phyloP scores from a whole-genome alignment of 2,329 filamentous ascomycete genomes.

The Diaporthe sp. region DNA sequence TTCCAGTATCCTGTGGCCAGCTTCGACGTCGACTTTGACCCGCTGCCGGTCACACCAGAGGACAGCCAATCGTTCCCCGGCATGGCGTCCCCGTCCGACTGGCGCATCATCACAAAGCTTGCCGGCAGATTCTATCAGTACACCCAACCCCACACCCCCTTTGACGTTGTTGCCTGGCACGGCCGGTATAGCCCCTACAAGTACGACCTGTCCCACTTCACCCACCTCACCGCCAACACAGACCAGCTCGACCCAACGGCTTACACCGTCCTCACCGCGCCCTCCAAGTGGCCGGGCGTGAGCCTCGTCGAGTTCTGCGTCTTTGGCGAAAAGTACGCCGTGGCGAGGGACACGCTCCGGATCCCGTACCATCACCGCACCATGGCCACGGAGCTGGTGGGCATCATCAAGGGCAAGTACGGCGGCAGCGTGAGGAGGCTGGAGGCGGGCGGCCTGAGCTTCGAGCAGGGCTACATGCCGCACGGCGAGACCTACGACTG shows the following conservation, averaged over 20 bases:
- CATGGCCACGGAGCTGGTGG: constrained; percentile 66
- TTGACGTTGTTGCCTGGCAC: constrained; percentile 78
- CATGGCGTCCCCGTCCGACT: constrained; percentile 3
- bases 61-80: constrained; percentile 15
- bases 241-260: constrained; percentile 76
- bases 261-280: constrained; percentile 72
- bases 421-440: constrained; percentile 48
- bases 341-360: constrained; percentile 69
- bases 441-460: constrained; percentile 49
- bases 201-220: constrained; percentile 66
- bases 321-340: constrained; percentile 74
- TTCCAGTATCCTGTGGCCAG: constrained; percentile 73
- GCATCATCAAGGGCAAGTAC: constrained; percentile 55
- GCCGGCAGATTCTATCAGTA: constrained; percentile 71
- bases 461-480: constrained; percentile 50
- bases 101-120: constrained; percentile 68
- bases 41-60: constrained; percentile 1
- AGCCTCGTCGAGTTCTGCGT: constrained; percentile 73
- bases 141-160: constrained; percentile 73
- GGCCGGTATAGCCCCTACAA: constrained; percentile 69
- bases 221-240: constrained; percentile 68
- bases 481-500: constrained; percentile 50
- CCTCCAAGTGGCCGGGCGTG: constrained; percentile 65
- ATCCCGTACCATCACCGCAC: constrained; percentile 69
- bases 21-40: constrained; percentile 55